phyloP scores from a whole-genome alignment of 306 rosid genomes.

The Fagus sylvatica region DNA sequence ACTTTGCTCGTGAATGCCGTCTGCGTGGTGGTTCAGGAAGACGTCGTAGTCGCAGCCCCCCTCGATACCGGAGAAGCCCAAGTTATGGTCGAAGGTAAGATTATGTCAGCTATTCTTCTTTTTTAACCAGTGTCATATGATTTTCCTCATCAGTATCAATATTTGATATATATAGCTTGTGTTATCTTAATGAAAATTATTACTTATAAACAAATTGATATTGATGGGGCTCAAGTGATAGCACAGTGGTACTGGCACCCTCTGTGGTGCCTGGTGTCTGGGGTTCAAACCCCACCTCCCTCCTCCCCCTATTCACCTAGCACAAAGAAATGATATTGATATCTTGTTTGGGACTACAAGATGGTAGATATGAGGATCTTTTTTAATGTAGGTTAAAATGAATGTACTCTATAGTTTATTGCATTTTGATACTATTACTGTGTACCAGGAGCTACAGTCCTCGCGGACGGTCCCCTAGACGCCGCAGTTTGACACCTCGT shows the following conservation, averaged over 20 bases:
- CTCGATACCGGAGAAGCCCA: slow-evolving; percentile 91
- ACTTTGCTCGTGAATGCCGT: slow-evolving; percentile 97
- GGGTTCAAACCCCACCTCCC: too few species aligned
- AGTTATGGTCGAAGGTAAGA: slow-evolving; percentile 93
- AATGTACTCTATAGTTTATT: neutral
- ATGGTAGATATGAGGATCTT: neutral
- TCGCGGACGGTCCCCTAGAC: slow-evolving; percentile 85
- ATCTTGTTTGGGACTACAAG: neutral
- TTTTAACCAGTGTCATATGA: neutral
- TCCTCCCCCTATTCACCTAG: too few species aligned
- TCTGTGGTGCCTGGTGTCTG: too few species aligned
- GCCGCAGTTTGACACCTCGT: slow-evolving; percentile 91
- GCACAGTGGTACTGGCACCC: too few species aligned
- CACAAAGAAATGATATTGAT: neutral
- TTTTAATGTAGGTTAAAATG: neutral
- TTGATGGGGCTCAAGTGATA: too few species aligned
- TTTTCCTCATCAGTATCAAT: neutral
- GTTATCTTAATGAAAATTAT: too few species aligned
- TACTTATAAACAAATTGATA: too few species aligned
- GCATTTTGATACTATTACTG: slow-evolving; percentile 19
- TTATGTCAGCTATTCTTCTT: neutral
- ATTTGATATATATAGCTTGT: too few species aligned
- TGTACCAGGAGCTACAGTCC: slow-evolving; percentile 89
- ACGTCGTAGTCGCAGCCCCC: slow-evolving; percentile 92
- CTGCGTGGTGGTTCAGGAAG: slow-evolving; percentile 91